phyloP scores from a whole-genome alignment of 2,329 filamentous ascomycete species.

The Calonectria pseudoturangicola region DNA sequence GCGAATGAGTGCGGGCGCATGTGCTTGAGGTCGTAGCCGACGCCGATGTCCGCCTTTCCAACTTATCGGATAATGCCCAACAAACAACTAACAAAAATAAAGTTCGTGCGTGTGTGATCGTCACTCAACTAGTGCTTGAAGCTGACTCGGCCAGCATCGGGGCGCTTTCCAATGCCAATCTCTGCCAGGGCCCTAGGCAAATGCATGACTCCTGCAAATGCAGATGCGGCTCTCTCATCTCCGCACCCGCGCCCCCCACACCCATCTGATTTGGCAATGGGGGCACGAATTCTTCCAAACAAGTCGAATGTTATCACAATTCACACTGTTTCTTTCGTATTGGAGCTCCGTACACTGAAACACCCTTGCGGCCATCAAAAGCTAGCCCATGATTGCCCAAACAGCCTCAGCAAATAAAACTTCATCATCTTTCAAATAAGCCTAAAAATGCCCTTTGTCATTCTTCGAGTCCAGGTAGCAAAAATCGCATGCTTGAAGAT shows the following conservation, averaged over 20 bases:
- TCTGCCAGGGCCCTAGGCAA: neutral
- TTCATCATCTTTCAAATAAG: too few species aligned
- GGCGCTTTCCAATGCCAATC: neutral
- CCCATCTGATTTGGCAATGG: neutral
- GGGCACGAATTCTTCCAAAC: neutral
- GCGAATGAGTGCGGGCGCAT: neutral
- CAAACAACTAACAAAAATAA: neutral
- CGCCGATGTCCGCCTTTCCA: slow-evolving; percentile 14
- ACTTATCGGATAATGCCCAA: slow-evolving; percentile 25
- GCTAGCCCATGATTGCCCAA: too few species aligned
- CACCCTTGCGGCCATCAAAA: too few species aligned
- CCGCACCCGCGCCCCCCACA: neutral
- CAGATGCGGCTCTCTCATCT: neutral
- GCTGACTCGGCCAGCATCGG: neutral
- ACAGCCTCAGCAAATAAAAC: too few species aligned
- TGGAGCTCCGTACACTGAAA: too few species aligned
- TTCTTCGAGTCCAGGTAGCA: too few species aligned
- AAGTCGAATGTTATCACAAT: too few species aligned
- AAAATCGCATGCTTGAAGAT: too few species aligned
- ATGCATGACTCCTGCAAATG: neutral
- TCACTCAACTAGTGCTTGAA: neutral
- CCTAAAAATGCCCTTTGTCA: too few species aligned
- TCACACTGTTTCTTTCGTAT: too few species aligned
- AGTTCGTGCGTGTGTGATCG: neutral
- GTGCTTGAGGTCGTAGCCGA: slow-evolving; percentile 20